phyloP scores from a whole-genome alignment of 106 monocot genomes.

The Dendrobium catenatum region DNA sequence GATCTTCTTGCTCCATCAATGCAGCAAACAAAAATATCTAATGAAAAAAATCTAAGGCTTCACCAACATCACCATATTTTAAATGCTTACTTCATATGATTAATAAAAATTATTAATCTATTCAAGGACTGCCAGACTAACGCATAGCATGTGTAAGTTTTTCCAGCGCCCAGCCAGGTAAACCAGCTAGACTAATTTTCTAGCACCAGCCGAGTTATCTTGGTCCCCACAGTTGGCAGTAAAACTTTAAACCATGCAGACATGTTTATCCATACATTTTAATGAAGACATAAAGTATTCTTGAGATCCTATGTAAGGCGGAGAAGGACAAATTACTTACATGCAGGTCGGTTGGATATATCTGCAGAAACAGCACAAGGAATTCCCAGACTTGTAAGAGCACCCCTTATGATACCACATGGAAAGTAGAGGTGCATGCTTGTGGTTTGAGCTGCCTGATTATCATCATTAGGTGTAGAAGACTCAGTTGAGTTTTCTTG shows the following conservation, averaged over 20 bases:
- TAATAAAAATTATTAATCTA: not conserved
- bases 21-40: not conserved
- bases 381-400: conserved; percentile 85
- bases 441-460: conserved; percentile 34
- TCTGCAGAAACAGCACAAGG: conserved; percentile 92
- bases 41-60: not conserved
- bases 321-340: conserved; percentile 36
- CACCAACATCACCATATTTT: not conserved
- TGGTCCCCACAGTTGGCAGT: not conserved
- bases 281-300: not conserved
- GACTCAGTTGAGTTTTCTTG: conserved; percentile 29
- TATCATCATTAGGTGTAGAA: conserved; percentile 30
- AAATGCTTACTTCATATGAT: not conserved
- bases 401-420: conserved; percentile 95
- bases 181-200: not conserved
- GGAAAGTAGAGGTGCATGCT: conserved; percentile 91
- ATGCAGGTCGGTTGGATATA: conserved; percentile 79
- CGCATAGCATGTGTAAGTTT: not conserved
- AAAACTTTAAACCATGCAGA: not conserved
- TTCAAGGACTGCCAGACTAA: not conserved
- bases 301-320: not conserved
- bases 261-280: not conserved
- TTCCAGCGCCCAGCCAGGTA: not conserved
- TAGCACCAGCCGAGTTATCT: not conserved
- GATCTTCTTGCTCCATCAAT: not conserved